A percentile compares a stretch with the other conserved stretches of the same genome.
Conservation (phyloP, 2,329 filamentous ascomycete genomes). For the Trichoderma asperellum region DNA sequence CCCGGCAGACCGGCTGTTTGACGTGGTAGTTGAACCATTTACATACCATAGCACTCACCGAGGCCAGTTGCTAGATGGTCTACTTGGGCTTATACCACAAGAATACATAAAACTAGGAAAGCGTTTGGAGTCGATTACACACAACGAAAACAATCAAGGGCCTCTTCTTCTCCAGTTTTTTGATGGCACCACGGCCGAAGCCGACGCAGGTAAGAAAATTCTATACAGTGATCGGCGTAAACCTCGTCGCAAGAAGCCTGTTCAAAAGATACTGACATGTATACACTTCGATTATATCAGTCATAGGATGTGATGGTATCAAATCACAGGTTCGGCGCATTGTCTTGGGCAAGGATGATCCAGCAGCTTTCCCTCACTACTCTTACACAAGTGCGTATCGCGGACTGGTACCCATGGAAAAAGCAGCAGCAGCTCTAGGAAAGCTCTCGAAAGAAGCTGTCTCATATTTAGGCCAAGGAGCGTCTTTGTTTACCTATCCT, state of each 20-base stretch:
- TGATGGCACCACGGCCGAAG: slow-evolving; percentile 45
- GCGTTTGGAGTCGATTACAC: slow-evolving; percentile 40
- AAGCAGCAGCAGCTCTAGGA: slow-evolving; percentile 2
- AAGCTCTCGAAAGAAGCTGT: not conserved
- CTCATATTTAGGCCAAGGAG: slow-evolving; percentile 12
- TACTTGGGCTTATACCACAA: slow-evolving; percentile 45
- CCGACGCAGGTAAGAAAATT: slow-evolving; percentile 31
- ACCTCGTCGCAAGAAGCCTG: not conserved
- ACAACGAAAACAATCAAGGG: slow-evolving; percentile 32
- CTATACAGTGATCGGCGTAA: not conserved
- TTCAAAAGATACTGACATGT: not conserved
- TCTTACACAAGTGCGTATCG: slow-evolving; percentile 14
- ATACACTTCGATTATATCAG: not conserved
- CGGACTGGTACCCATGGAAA: slow-evolving; percentile 19
- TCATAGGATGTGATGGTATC: slow-evolving; percentile 29
- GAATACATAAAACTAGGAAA: slow-evolving; percentile 43
- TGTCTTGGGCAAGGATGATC: not conserved
- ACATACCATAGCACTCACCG: not conserved
- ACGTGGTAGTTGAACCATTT: not conserved
- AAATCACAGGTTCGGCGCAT: slow-evolving; percentile 23
- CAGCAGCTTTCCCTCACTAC: slow-evolving; percentile 19
- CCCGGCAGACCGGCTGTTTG: not conserved
- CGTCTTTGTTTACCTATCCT: slow-evolving; percentile 15
- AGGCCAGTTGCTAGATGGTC: slow-evolving; percentile 44
- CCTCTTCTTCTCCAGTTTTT: slow-evolving; percentile 41